These are phyloP conservation scores for Lolium perenne DNA, from an alignment of 176 grass and related monocot genomes.

Conservation along the genomic window DNA sequence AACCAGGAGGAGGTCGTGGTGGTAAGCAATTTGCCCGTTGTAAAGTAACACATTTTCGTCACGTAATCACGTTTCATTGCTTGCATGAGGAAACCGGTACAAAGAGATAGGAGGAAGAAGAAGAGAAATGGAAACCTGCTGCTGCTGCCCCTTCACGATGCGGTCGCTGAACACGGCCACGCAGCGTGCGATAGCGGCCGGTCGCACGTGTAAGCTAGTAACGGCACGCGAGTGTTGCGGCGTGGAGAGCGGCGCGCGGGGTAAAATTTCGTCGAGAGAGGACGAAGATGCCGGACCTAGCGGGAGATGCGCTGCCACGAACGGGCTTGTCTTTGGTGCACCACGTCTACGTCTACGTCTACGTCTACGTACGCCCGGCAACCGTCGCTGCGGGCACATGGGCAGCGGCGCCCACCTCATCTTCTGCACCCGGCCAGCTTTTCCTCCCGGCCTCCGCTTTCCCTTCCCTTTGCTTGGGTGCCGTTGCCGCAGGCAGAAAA, in stretches of 20 bases:
- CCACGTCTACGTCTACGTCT: too few species aligned
- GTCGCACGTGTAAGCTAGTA: not conserved
- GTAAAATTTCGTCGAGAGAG: too few species aligned
- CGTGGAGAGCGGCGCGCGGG: too few species aligned
- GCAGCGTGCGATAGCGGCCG: too few species aligned
- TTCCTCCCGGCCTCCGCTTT: not conserved
- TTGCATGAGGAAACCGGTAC: not conserved
- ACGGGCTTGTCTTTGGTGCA: too few species aligned
- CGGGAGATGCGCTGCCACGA: too few species aligned
- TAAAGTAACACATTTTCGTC: not conserved
- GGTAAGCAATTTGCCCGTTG: not conserved
- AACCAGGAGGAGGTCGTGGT: not conserved
- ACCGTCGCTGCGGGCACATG: slow-evolving; percentile 15
- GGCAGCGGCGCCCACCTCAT: slow-evolving; percentile 20
- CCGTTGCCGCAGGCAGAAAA: not conserved
- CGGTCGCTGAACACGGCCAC: not conserved
- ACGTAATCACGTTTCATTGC: not conserved
- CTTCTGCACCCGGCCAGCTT: slow-evolving; percentile 30
- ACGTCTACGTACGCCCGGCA: too few species aligned
- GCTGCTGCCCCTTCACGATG: not conserved
- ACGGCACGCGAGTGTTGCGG: too few species aligned
- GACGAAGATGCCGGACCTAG: too few species aligned
- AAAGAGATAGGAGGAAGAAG: not conserved
- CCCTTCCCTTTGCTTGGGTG: not conserved
- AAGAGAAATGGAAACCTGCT: too few species aligned